phyloP scores from a whole-genome alignment of 306 rosid genomes.

The Sicyos edulis region DNA sequence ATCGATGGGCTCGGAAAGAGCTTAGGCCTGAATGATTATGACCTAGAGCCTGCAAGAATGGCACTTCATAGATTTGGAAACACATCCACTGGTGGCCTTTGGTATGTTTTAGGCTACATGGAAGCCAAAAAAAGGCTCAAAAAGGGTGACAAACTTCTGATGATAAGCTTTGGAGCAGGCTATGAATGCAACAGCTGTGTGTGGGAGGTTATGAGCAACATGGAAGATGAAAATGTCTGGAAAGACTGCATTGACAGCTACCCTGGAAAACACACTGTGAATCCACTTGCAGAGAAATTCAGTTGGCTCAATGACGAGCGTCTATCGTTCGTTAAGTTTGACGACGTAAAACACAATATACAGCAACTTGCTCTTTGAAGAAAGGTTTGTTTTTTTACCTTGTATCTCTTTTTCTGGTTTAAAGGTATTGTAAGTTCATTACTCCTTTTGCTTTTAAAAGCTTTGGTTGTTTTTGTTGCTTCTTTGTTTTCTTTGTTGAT shows the following conservation, averaged over 20 bases:
- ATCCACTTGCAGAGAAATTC: conserved; percentile 62
- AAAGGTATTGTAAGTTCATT: not conserved
- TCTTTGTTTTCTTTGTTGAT: not conserved
- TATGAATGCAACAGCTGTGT: conserved; percentile 80
- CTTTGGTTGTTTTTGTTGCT: conserved; percentile 15
- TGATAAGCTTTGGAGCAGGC: conserved; percentile 93
- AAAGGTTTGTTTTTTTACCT: not conserved
- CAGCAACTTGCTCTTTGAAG: conserved; percentile 2
- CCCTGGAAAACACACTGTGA: conserved; percentile 39
- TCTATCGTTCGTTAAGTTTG: conserved; percentile 56
- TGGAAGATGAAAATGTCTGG: conserved; percentile 66
- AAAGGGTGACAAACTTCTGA: conserved; percentile 56
- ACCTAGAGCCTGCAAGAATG: conserved; percentile 76
- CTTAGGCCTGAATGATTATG: conserved; percentile 44
- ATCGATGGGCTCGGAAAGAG: conserved; percentile 71
- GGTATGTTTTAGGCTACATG: conserved; percentile 93
- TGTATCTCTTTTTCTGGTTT: not conserved
- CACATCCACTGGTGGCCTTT: conserved; percentile 77
- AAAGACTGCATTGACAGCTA: conserved; percentile 45
- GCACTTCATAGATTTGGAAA: conserved; percentile 81
- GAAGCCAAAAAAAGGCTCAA: conserved; percentile 81
- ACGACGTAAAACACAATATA: conserved; percentile 18
- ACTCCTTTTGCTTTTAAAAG: not conserved
- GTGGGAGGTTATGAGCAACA: conserved; percentile 72
- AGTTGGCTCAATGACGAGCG: conserved; percentile 64